A percentile compares a stretch with the other conserved stretches of the same genome.
phyloP scores from a whole-genome alignment of 345 rosid genomes.

The Populus davidiana region DNA sequence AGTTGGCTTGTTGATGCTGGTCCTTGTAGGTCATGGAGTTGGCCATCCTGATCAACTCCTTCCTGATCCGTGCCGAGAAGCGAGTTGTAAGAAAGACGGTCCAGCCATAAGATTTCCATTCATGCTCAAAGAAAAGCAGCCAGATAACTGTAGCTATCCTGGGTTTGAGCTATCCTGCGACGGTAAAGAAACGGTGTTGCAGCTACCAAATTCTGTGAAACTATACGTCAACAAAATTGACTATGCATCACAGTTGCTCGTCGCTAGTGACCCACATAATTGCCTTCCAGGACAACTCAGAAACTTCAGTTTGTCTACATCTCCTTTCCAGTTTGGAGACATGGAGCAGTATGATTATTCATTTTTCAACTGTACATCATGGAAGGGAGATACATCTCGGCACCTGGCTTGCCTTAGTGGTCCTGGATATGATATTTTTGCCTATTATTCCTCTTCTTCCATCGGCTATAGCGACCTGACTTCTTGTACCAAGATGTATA shows the following conservation, averaged over 20 bases:
- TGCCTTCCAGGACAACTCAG: not conserved
- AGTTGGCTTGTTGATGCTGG: not conserved
- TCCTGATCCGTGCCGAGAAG: not conserved
- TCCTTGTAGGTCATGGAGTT: not conserved
- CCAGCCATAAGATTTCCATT: conserved; percentile 18
- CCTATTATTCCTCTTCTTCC: rapidly evolving
- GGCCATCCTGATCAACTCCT: not conserved
- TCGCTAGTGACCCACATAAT: not conserved
- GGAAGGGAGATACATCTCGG: not conserved
- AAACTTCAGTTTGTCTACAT: not conserved
- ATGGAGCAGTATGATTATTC: rapidly evolving
- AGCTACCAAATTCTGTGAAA: conserved; percentile 16
- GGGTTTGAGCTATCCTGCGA: conserved; percentile 23
- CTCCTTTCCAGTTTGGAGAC: not conserved
- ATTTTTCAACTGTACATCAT: conserved; percentile 7
- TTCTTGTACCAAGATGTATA: conserved; percentile 10
- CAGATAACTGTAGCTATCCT: not conserved
- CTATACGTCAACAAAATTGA: conserved; percentile 10
- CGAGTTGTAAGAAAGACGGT: not conserved
- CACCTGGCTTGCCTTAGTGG: not conserved
- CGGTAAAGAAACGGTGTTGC: conserved; percentile 4
- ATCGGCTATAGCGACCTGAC: not conserved
- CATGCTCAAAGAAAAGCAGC: not conserved
- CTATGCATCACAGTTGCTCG: not conserved
- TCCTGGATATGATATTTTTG: not conserved